A percentile compares a stretch with the other conserved stretches of the same genome.
Evolutionary conservation across 805 yeast species (phyloP).

Genomic region (Middelhovenomyces tepae): DNA sequence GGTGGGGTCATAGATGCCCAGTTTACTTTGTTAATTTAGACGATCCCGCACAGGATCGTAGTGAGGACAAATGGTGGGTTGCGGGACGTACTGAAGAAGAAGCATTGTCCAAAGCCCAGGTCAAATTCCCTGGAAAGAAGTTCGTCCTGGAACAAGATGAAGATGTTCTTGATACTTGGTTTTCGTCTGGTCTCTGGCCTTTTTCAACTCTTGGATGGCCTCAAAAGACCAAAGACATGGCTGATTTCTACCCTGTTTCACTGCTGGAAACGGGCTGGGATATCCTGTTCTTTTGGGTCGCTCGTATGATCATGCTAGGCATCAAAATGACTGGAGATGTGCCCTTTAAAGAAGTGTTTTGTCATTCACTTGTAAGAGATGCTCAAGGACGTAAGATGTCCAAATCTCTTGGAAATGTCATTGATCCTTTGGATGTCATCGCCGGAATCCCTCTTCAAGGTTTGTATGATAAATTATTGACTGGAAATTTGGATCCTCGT

Average conservation of each 20-base stretch:
- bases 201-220: conserved; percentile 98
- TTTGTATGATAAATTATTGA: conserved; percentile 64
- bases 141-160: conserved; percentile 89
- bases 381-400: conserved; percentile 99
- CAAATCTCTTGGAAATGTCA: conserved; percentile 90
- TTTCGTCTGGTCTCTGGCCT: conserved; percentile 97
- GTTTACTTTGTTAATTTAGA: conserved; percentile 81
- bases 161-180: conserved; percentile 98
- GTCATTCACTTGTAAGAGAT: conserved; percentile 97
- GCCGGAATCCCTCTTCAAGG: conserved; percentile 73
- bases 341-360: conserved; percentile 94
- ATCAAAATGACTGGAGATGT: conserved; percentile 80
- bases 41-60: conserved; percentile 50
- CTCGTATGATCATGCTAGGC: conserved; percentile 91
- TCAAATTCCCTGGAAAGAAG: conserved; percentile 58
- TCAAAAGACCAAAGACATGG: conserved; percentile 58
- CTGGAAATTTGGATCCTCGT: conserved; percentile 82
- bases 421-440: conserved; percentile 94
- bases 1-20: conserved; percentile 99
- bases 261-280: conserved; percentile 99
- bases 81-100: conserved; percentile 80
- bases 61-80: conserved; percentile 73
- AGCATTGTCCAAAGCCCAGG: conserved; percentile 73
- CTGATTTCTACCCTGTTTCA: conserved; percentile 78
- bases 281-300: conserved; percentile 97